A percentile compares a stretch with the other conserved stretches of the same genome.
Evolutionary conservation across 495 filamentous ascomycete species (phyloP).

Genomic region (Chaetomium tenue): DNA sequence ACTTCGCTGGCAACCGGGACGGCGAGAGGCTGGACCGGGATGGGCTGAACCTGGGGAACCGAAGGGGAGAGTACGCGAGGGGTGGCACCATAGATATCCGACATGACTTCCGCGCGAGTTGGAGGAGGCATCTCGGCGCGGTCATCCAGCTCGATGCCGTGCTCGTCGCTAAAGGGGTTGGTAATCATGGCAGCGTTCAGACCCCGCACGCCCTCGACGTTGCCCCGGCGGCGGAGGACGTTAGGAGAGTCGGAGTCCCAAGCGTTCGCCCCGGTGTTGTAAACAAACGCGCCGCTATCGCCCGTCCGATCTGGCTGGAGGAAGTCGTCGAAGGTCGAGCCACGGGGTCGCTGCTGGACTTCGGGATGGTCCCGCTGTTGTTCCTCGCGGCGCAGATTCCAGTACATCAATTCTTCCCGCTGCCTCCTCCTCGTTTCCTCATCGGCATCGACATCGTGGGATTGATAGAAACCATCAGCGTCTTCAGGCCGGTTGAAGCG

Average conservation of each 20-base stretch:
- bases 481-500: constrained; percentile 59
- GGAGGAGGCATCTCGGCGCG: constrained; percentile 38
- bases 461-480: constrained; percentile 54
- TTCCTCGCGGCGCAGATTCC: constrained; percentile 51
- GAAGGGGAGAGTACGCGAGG: constrained; percentile 31
- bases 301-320: constrained; percentile 43
- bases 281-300: constrained; percentile 51
- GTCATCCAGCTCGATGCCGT: constrained; percentile 50
- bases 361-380: constrained; percentile 32
- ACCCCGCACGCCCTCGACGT: constrained; percentile 47
- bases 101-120: constrained; percentile 48
- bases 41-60: constrained; percentile 17
- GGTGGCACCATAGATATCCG: constrained; percentile 54
- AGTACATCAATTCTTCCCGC: constrained; percentile 71
- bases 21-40: constrained; percentile 26
- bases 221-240: constrained; percentile 47
- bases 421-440: constrained; percentile 64
- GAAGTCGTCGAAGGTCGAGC: constrained; percentile 56
- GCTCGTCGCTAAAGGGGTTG: constrained; percentile 62
- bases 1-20: constrained; percentile 25
- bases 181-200: constrained; percentile 53
- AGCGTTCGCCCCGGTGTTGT: constrained; percentile 47
- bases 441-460: constrained; percentile 61
- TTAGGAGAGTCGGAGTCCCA: constrained; percentile 38
- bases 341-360: constrained; percentile 25